Conservation (phyloP, 495 filamentous ascomycete genomes). For the Hypoxylon intermedium region DNA sequence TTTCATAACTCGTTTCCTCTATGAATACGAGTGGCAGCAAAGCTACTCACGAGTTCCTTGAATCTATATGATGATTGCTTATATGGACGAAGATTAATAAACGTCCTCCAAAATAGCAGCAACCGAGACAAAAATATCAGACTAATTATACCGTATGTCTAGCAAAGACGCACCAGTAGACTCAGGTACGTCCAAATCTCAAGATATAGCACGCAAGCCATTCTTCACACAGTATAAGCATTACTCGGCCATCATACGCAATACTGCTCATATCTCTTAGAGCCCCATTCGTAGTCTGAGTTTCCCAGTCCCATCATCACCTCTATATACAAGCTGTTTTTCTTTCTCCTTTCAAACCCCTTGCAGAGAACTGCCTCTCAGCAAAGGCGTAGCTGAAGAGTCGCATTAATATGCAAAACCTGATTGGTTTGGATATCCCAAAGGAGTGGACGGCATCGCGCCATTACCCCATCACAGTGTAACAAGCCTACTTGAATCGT, state of each 20-base stretch:
- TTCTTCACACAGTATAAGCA: background rate
- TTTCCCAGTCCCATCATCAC: conserved; percentile 4
- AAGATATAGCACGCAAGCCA: background rate
- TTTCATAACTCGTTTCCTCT: conserved; percentile 47
- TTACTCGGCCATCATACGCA: background rate
- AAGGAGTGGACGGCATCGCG: conserved; percentile 38
- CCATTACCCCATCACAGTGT: conserved; percentile 33
- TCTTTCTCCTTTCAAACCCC: background rate
- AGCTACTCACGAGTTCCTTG: background rate
- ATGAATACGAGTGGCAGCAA: conserved; percentile 37
- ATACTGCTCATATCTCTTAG: background rate
- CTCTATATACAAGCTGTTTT: conserved; percentile 18
- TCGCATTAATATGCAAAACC: background rate
- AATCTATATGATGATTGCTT: background rate
- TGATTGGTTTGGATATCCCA: background rate
- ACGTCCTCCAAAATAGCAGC: too few species aligned
- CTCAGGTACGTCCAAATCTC: too few species aligned
- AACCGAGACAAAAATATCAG: background rate
- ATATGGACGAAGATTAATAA: background rate
- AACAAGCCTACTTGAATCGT: background rate
- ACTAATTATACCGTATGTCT: too few species aligned
- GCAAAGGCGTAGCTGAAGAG: background rate
- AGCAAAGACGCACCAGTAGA: too few species aligned
- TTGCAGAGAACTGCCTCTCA: background rate
- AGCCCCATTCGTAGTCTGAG: background rate